A percentile compares a stretch with the other conserved stretches of the same genome.
Evolutionary conservation across 169 alveolate genomes (phyloP).

Genomic region (Cryptosporidium sp.): DNA sequence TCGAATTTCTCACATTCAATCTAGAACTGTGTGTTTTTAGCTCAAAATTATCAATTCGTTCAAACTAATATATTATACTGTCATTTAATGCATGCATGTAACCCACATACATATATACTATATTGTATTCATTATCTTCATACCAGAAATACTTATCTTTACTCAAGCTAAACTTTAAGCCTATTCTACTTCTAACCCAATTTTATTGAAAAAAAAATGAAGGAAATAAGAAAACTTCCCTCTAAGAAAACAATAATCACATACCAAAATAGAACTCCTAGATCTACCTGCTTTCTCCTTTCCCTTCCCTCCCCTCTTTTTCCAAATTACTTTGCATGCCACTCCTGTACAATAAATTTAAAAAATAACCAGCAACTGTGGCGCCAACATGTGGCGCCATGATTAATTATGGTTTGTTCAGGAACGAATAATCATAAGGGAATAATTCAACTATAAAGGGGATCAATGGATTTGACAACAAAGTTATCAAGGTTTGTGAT

Average conservation of each 20-base stretch:
- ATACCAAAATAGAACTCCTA: not conserved
- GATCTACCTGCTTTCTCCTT: not conserved
- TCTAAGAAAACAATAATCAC: too few relatives aligned
- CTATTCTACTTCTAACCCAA: not conserved
- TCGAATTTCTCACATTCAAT: too few relatives aligned
- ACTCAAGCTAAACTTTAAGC: too few relatives aligned
- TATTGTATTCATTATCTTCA: not conserved
- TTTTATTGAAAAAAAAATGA: too few relatives aligned
- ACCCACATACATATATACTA: too few relatives aligned
- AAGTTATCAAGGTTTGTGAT: constrained; percentile 66
- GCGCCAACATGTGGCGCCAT: constrained; percentile 11
- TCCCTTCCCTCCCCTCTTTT: too few relatives aligned
- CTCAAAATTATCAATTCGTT: too few relatives aligned
- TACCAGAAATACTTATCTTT: not conserved
- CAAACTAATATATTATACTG: too few relatives aligned
- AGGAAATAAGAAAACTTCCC: not conserved
- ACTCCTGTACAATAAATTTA: not conserved
- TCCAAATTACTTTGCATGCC: not conserved
- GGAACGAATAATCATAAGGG: not conserved
- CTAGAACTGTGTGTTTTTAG: not conserved
- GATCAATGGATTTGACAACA: constrained; percentile 38
- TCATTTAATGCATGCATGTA: too few relatives aligned
- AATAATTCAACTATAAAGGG: not conserved
- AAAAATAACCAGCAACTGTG: not conserved
- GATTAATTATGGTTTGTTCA: not conserved